These are phyloP conservation scores for Vicia villosa DNA, from an alignment of 306 rosid species.

Conservation along the genomic window DNA sequence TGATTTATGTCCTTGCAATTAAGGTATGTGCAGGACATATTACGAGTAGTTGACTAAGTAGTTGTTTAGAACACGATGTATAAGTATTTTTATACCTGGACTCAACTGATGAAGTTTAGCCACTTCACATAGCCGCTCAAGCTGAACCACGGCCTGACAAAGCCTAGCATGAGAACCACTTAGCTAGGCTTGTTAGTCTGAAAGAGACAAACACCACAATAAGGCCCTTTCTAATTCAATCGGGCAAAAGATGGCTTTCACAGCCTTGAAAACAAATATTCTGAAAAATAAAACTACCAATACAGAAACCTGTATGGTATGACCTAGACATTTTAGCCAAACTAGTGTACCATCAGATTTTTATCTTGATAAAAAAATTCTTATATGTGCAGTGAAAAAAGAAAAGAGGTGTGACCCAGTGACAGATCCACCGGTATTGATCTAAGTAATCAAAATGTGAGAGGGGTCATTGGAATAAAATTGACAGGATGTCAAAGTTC, in stretches of 20 bases:
- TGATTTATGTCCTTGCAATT: conserved; percentile 16
- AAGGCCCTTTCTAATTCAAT: conserved; percentile 29
- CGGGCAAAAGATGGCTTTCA: conserved; percentile 28
- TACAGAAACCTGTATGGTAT: neutral
- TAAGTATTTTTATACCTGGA: conserved; percentile 34
- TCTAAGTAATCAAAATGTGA: neutral
- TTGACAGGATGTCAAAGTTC: neutral
- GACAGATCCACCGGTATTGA: neutral
- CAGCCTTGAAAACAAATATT: conserved; percentile 10
- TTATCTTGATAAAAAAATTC: neutral
- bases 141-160: conserved; percentile 24
- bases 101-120: conserved; percentile 32
- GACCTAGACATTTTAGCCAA: conserved; percentile 23
- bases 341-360: neutral
- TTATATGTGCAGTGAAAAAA: neutral
- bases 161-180: conserved; percentile 42
- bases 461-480: conserved; percentile 8
- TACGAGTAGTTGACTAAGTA: neutral
- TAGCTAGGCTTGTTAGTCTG: conserved; percentile 45
- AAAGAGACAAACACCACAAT: conserved; percentile 46
- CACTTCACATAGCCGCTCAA: conserved; percentile 38
- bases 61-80: conserved; percentile 9
- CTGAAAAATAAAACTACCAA: neutral
- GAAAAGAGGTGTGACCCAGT: neutral
- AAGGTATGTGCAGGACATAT: neutral